These are phyloP conservation scores for Trichoderma oligosporum DNA, from an alignment of 2,329 filamentous ascomycete genomes.

Conservation along the genomic window DNA sequence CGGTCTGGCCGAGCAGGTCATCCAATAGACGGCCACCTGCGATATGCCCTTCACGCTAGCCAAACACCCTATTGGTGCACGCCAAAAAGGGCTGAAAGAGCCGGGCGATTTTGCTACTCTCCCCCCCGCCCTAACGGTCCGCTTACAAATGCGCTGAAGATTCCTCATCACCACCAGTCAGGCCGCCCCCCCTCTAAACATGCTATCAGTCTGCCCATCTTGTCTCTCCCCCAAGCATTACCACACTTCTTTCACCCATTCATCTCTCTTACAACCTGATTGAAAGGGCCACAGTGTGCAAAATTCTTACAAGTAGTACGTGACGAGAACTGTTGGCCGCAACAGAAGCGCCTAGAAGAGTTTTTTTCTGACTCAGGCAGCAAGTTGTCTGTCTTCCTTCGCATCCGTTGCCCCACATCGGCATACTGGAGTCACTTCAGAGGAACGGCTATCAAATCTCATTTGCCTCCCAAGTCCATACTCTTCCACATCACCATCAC, in stretches of 20 bases:
- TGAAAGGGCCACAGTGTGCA: slow-evolving; percentile 3
- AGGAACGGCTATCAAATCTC: neutral
- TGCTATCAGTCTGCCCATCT: neutral
- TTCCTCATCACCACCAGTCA: slow-evolving; percentile 10
- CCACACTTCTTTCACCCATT: slow-evolving; percentile 1
- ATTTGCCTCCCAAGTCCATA: slow-evolving; percentile 17
- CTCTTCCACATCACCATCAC: slow-evolving; percentile 14
- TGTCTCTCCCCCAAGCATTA: neutral
- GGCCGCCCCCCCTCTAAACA: neutral
- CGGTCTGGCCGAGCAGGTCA: slow-evolving; percentile 12
- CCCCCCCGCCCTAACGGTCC: slow-evolving; percentile 5
- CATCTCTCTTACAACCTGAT: neutral
- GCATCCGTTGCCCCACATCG: slow-evolving; percentile 16
- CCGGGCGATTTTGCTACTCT: slow-evolving; percentile 10
- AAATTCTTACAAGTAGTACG: too few species aligned
- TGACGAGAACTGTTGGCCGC: too few species aligned
- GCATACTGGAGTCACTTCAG: too few species aligned
- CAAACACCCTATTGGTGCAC: slow-evolving; percentile 5
- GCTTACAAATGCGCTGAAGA: slow-evolving; percentile 20
- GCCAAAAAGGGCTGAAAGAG: slow-evolving; percentile 11
- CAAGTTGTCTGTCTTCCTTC: slow-evolving; percentile 13
- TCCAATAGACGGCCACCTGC: neutral
- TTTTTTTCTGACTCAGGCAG: slow-evolving; percentile 37
- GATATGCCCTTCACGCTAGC: too few species aligned
- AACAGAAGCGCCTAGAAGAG: slow-evolving; percentile 29